Evolutionary conservation across 2,329 filamentous ascomycete species (phyloP).

Genomic region (Periconia macrospinosa): DNA sequence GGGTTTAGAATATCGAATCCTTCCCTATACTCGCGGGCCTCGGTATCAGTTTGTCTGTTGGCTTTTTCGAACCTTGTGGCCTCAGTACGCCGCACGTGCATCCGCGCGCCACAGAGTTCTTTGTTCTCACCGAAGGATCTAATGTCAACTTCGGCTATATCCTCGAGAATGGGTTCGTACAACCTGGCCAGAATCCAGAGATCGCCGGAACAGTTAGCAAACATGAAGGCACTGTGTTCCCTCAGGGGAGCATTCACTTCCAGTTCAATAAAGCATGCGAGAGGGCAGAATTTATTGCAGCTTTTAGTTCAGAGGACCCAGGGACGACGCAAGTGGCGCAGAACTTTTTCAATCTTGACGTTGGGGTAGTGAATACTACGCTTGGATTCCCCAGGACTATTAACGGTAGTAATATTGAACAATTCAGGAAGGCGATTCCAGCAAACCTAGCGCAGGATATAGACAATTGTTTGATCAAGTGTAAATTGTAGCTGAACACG

Average conservation of each 20-base stretch:
- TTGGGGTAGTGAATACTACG: slow-evolving; percentile 40
- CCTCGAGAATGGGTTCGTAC: slow-evolving; percentile 49
- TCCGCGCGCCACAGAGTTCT: slow-evolving; percentile 52
- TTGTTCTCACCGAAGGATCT: slow-evolving; percentile 49
- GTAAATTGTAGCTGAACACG: no score
- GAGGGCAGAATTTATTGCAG: slow-evolving; percentile 48
- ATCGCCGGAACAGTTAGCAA: slow-evolving; percentile 44
- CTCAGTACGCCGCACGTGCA: slow-evolving; percentile 55
- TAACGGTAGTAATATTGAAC: slow-evolving; percentile 39
- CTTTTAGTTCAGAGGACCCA: slow-evolving; percentile 49
- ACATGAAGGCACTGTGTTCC: slow-evolving; percentile 53
- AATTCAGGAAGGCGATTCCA: slow-evolving; percentile 45
- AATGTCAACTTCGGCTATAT: slow-evolving; percentile 50
- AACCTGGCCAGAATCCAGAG: slow-evolving; percentile 33
- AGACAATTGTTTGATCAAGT: slow-evolving; percentile 57
- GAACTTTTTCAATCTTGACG: slow-evolving; percentile 46
- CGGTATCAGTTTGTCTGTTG: slow-evolving; percentile 43
- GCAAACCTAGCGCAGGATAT: slow-evolving; percentile 56
- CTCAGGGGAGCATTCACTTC: slow-evolving; percentile 51
- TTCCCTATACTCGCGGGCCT: slow-evolving; percentile 45
- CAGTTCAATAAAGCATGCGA: slow-evolving; percentile 53
- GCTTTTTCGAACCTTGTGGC: slow-evolving; percentile 48
- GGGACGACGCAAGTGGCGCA: slow-evolving; percentile 47
- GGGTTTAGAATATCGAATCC: slow-evolving; percentile 42
- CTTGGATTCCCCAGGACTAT: slow-evolving; percentile 40